Conservation (phyloP, 495 filamentous ascomycete species). For the Hypoxylon subgilvum region DNA sequence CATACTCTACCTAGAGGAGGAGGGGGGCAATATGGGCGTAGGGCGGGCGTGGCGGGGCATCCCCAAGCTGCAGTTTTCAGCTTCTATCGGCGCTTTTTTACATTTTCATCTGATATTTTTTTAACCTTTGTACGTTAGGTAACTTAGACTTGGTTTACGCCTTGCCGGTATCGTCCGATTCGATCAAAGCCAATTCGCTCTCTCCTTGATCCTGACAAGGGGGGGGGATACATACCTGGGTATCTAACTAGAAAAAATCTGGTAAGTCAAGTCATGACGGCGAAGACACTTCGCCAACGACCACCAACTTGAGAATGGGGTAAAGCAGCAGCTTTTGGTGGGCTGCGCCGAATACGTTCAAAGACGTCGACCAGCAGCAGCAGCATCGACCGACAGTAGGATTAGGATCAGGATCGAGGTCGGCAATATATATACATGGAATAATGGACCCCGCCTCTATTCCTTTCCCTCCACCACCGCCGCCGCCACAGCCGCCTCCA, state of each 20-base stretch:
- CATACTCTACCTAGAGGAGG: too few species aligned
- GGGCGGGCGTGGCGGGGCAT: conserved; percentile 21
- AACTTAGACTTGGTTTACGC: conserved; percentile 20
- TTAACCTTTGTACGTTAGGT: conserved; percentile 26
- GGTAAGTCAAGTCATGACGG: conserved; percentile 26
- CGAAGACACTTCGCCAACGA: conserved; percentile 36
- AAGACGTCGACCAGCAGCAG: conserved; percentile 28
- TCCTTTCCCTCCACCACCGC: conserved; percentile 30
- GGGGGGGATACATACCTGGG: too few species aligned
- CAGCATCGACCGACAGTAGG: not conserved
- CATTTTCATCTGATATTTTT: conserved; percentile 31
- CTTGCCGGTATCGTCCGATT: conserved; percentile 35
- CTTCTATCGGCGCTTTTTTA: conserved; percentile 38
- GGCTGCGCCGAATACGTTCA: conserved; percentile 37
- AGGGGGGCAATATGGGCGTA: not conserved
- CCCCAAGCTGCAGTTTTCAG: conserved; percentile 32
- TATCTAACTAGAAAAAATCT: not conserved
- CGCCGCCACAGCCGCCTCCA: conserved; percentile 9
- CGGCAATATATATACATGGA: conserved; percentile 38
- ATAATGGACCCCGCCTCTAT: conserved; percentile 42
- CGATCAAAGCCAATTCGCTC: conserved; percentile 21
- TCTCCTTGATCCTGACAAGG: not conserved
- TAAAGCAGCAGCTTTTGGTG: conserved; percentile 34
- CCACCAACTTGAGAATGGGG: conserved; percentile 38
- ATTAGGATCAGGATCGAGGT: not conserved